These are phyloP conservation scores for Hymenoscyphus repandus DNA, from an alignment of 2,329 filamentous ascomycete genomes.

Conservation along the genomic window DNA sequence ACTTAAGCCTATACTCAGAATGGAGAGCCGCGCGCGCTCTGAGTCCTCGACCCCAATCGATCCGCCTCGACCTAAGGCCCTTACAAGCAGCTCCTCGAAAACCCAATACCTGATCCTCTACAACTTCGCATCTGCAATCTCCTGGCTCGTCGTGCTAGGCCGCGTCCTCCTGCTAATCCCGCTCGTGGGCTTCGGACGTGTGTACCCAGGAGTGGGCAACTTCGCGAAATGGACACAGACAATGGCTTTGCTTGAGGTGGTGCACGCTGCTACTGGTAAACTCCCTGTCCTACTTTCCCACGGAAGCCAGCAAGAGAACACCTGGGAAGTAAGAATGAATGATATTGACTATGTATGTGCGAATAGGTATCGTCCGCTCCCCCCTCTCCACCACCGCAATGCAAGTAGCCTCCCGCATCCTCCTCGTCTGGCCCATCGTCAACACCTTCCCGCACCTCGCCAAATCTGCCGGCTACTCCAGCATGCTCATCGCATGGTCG, in stretches of 20 bases:
- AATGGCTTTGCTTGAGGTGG: conserved; percentile 72
- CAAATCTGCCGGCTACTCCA: conserved; percentile 58
- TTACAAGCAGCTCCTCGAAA: conserved; percentile 41
- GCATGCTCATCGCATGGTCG: conserved; percentile 83
- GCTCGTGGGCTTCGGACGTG: conserved; percentile 48
- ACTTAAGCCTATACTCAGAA: not conserved
- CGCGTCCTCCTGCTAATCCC: conserved; percentile 55
- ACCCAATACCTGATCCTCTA: conserved; percentile 75
- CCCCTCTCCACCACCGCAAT: conserved; percentile 80
- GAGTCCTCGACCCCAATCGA: conserved; percentile 2
- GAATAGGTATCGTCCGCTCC: conserved; percentile 73
- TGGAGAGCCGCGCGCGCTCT: not conserved
- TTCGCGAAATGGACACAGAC: conserved; percentile 81
- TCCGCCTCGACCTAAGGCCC: conserved; percentile 24
- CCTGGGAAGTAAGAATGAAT: not conserved
- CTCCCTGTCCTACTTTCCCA: conserved; percentile 8
- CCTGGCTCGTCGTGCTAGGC: conserved; percentile 75
- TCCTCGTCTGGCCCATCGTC: conserved; percentile 84
- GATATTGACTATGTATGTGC: not conserved
- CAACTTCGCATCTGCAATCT: conserved; percentile 70
- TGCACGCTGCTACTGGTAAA: conserved; percentile 73
- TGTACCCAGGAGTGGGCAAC: conserved; percentile 57
- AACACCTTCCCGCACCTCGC: conserved; percentile 66
- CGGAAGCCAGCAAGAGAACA: not conserved
- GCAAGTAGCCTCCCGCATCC: conserved; percentile 82